A percentile compares a stretch with the other conserved stretches of the same genome.
These are phyloP conservation scores for Xylaria venustula DNA, from an alignment of 495 filamentous ascomycete species.

Conservation along the genomic window DNA sequence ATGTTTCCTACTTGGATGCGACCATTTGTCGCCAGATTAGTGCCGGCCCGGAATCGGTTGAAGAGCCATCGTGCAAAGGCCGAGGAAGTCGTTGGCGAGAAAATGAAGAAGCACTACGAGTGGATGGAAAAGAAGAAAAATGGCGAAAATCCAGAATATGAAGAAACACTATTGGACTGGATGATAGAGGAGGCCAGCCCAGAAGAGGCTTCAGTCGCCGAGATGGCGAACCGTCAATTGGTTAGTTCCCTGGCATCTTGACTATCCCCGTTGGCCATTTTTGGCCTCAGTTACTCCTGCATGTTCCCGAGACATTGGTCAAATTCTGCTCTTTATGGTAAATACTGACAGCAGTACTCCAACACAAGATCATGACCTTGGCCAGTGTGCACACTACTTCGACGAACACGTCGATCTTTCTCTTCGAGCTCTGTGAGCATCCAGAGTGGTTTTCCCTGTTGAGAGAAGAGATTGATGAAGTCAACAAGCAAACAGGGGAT, in stretches of 20 bases:
- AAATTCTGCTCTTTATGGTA: too few relatives aligned
- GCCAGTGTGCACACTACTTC: background rate
- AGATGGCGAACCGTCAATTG: background rate
- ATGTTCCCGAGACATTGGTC: too few relatives aligned
- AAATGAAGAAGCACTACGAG: background rate
- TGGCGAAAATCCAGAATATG: background rate
- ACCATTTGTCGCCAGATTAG: background rate
- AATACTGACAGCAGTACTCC: too few relatives aligned
- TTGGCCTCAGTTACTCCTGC: too few relatives aligned
- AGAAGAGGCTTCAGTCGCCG: background rate
- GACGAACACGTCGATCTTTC: background rate
- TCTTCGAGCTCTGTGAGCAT: background rate
- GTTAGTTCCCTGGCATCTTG: too few relatives aligned
- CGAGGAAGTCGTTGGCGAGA: background rate
- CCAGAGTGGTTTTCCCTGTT: background rate
- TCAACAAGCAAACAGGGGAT: background rate
- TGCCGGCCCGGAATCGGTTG: background rate
- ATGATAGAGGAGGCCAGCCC: slow-evolving; percentile 5
- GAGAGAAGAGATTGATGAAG: background rate
- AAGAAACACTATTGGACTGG: slow-evolving; percentile 11
- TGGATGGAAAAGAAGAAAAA: background rate
- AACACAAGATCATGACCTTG: background rate
- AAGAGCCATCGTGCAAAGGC: background rate
- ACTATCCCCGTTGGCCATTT: too few relatives aligned
- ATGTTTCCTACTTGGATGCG: slow-evolving; percentile 13